These are phyloP conservation scores for Nectriaceae sp. DNA, from an alignment of 2,329 filamentous ascomycete genomes.

Conservation along the genomic window DNA sequence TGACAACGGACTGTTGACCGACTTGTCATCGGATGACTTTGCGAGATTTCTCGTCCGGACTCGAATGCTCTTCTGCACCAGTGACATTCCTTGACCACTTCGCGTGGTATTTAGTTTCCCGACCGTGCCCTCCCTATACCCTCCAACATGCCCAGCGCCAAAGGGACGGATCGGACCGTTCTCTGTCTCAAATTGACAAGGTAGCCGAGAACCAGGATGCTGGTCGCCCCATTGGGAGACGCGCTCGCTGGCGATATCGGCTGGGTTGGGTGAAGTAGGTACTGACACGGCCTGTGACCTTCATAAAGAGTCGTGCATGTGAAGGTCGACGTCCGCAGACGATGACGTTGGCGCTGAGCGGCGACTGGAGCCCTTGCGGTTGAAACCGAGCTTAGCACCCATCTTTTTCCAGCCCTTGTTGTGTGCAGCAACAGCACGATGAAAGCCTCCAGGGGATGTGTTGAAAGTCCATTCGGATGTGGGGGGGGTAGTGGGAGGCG, in stretches of 20 bases:
- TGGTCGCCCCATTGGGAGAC: constrained; percentile 44
- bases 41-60: constrained; percentile 20
- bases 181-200: constrained; percentile 22
- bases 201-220: constrained; percentile 46
- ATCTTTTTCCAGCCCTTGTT: constrained; percentile 67
- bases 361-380: constrained; percentile 51
- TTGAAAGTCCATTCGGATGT: constrained; percentile 57
- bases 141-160: constrained; percentile 28
- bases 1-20: constrained; percentile 1
- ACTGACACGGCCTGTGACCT: constrained; percentile 58
- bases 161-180: constrained; percentile 19
- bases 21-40: constrained; percentile 5
- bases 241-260: constrained; percentile 21
- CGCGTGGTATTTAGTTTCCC: constrained; percentile 41
- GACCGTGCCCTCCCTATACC: constrained; percentile 48
- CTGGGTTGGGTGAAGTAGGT: constrained; percentile 38
- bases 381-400: constrained; percentile 61
- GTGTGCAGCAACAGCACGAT: constrained; percentile 55
- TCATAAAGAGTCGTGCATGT: constrained; percentile 53
- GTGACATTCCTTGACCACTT: constrained; percentile 14
- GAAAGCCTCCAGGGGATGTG: constrained; percentile 54
- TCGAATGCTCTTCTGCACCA: constrained; percentile 27
- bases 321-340: constrained; percentile 39
- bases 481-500: constrained; percentile 73
- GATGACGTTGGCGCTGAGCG: constrained; percentile 48